A percentile compares a stretch with the other conserved stretches of the same genome.
Evolutionary conservation across 1,284 basidiomycete species (phyloP).

Genomic region (Fomitopsis schrenkii): DNA sequence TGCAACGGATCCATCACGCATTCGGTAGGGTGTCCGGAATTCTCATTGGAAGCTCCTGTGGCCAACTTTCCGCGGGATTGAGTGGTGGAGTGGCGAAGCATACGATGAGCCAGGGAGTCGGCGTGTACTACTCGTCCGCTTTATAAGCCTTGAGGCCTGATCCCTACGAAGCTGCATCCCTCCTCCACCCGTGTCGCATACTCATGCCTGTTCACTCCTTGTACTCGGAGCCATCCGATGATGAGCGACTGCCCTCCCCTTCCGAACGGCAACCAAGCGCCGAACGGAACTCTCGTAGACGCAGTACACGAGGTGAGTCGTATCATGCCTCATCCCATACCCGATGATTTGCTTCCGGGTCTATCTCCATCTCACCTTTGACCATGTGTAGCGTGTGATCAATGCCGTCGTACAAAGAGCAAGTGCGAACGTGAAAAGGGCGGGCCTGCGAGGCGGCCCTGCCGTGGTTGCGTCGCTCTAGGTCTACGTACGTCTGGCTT

Average conservation of each 20-base stretch:
- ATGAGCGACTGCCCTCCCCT: conserved; percentile 5
- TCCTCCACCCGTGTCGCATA: background rate
- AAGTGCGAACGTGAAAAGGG: conserved; percentile 23
- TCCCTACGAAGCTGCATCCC: background rate
- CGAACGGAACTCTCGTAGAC: conserved; percentile 6
- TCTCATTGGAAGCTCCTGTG: background rate
- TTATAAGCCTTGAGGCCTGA: background rate
- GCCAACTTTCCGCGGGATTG: background rate
- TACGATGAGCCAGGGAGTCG: background rate
- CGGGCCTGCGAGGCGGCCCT: conserved; percentile 14
- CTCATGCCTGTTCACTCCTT: conserved; percentile 4
- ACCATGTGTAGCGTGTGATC: conserved; percentile 23
- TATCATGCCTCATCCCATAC: background rate
- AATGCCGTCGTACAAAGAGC: conserved; percentile 28
- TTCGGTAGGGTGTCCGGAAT: background rate
- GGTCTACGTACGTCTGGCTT: conserved; percentile 22
- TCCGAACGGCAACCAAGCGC: conserved; percentile 5
- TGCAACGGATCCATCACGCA: background rate
- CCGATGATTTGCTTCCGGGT: too few species aligned
- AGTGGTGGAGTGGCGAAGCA: background rate
- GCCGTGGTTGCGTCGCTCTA: conserved; percentile 20
- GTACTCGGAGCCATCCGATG: conserved; percentile 9
- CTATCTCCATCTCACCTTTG: too few species aligned
- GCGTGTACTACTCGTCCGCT: background rate
- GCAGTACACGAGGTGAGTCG: conserved; percentile 8